These are phyloP conservation scores for Diaporthe aspalathi DNA, from an alignment of 2,329 filamentous ascomycete genomes.

Conservation along the genomic window DNA sequence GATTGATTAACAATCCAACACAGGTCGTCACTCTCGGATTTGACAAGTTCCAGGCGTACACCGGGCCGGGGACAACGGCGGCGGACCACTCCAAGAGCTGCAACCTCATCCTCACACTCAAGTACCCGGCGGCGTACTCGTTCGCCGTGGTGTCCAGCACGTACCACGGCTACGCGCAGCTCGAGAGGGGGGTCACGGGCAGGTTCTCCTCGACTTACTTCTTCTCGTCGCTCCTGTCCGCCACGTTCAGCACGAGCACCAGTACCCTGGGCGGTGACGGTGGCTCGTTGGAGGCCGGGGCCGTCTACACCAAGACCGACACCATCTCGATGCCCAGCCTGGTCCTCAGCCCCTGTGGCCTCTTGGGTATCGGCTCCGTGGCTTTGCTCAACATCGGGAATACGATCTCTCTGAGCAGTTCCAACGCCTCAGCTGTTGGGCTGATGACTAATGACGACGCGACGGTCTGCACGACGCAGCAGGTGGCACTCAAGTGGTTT, in stretches of 20 bases:
- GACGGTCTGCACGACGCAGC: slow-evolving; percentile 37
- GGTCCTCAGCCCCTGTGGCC: slow-evolving; percentile 34
- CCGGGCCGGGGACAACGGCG: slow-evolving; percentile 25
- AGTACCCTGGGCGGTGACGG: slow-evolving; percentile 35
- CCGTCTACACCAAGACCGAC: slow-evolving; percentile 35
- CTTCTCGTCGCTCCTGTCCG: slow-evolving; percentile 21
- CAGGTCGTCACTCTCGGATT: slow-evolving; percentile 39
- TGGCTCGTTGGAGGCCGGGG: slow-evolving; percentile 2
- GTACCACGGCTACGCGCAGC: slow-evolving; percentile 40
- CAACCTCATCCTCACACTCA: slow-evolving; percentile 36
- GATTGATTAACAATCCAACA: background rate
- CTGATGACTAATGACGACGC: slow-evolving; percentile 39
- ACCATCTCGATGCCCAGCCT: slow-evolving; percentile 23
- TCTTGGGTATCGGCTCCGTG: slow-evolving; percentile 43
- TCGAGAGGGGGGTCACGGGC: slow-evolving; percentile 35
- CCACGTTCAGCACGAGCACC: slow-evolving; percentile 32
- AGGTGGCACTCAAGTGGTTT: slow-evolving; percentile 31
- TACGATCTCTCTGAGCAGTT: slow-evolving; percentile 33
- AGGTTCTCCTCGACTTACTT: slow-evolving; percentile 33
- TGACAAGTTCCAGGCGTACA: slow-evolving; percentile 38
- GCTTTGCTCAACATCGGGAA: slow-evolving; percentile 25
- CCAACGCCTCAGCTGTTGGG: slow-evolving; percentile 31
- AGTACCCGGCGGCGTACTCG: slow-evolving; percentile 37
- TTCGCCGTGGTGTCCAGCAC: slow-evolving; percentile 37
- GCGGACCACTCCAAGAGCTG: slow-evolving; percentile 42